Evolutionary conservation across 2,329 filamentous ascomycete genomes (phyloP), one percentile per base, ranked within the genome.

Genomic region (Epicoccum sorghinum): DNA sequence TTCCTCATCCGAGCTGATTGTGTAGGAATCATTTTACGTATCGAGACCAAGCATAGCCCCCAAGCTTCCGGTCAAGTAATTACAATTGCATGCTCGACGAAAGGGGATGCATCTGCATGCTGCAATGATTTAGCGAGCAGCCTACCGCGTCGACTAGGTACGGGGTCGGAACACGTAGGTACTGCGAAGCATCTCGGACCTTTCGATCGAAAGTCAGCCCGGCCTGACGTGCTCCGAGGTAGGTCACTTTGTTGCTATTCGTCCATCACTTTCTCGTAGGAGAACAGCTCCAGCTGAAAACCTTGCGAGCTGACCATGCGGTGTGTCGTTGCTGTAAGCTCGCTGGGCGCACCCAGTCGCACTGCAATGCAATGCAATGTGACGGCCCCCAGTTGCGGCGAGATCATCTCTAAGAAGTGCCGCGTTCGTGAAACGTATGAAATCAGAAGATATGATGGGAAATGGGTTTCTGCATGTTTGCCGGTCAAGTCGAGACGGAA

Each of bases 351-450:
- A 23, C 42, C 14, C 30, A 40, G 27, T 45, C 30, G 46, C 42
- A 32, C 32, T 55, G 47, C 39, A 35, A 58, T 60, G 62, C 40
- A 36, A 58, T 60, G 60, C 57, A 60, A 41, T 52, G 57, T 61
- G 47, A 61, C 39, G 38, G 43, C 46, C 44, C 61, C 50, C 56
- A 56, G 24, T 22, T 46, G 45, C 57, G 57, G 57, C 57, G 58
- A 52, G 58, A 55, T 39, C 35, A 4, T 14, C 35, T 35, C 12
- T 9, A 49, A 50, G 27, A 8, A 56, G 38, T 27, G 32, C 43
- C 25, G 24, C 37, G 30, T n/a, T 33, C 22, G 7, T n/a, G 24
- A 23, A 32, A 25, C 3, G 13, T 51, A 25, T 29, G 9, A 9
- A 8, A 24, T 23, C 3, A 10, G 18, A 41, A n/a, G 30, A 37